Evolutionary conservation across 805 yeast genomes (phyloP).

Genomic region (Kuraishia floccosa): DNA sequence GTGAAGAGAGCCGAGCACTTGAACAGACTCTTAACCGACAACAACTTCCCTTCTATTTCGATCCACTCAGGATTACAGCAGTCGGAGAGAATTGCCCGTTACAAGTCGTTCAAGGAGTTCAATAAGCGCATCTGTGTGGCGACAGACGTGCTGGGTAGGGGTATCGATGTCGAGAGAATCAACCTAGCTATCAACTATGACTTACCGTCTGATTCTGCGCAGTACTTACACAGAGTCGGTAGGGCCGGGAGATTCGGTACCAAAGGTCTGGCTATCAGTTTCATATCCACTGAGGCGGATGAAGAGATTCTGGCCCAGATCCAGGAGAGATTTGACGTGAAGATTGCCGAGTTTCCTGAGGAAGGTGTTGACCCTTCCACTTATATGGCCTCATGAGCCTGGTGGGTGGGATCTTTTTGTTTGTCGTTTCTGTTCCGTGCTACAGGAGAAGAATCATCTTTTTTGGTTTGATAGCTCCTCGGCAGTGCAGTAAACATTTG

Average conservation of each 20-base stretch:
- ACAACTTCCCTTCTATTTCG: constrained; percentile 95
- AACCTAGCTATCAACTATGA: constrained; percentile 97
- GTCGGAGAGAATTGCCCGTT: constrained; percentile 95
- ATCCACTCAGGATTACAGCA: constrained; percentile 94
- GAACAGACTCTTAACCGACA: constrained; percentile 77
- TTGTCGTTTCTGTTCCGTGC: not conserved
- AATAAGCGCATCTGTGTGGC: constrained; percentile 98
- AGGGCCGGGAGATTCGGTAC: constrained; percentile 99
- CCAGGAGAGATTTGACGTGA: constrained; percentile 95
- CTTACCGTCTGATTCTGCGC: constrained; percentile 93
- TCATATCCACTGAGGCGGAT: constrained; percentile 78
- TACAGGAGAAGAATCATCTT: not conserved
- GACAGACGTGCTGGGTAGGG: constrained; percentile 98
- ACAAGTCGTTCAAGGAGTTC: constrained; percentile 94
- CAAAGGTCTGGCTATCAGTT: constrained; percentile 92
- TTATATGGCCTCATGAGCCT: constrained; percentile 44
- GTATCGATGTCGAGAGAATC: constrained; percentile 98
- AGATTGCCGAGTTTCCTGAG: constrained; percentile 90
- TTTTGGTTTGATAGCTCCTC: too few relatives aligned
- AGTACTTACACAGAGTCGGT: constrained; percentile 97
- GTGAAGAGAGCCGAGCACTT: constrained; percentile 87
- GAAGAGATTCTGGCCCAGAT: constrained; percentile 84
- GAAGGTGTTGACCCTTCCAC: constrained; percentile 97
- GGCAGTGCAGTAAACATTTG: not conserved
- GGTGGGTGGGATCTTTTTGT: not conserved